Evolutionary conservation across 2,329 filamentous ascomycete species (phyloP).

Genomic region (Cercospora sesami): DNA sequence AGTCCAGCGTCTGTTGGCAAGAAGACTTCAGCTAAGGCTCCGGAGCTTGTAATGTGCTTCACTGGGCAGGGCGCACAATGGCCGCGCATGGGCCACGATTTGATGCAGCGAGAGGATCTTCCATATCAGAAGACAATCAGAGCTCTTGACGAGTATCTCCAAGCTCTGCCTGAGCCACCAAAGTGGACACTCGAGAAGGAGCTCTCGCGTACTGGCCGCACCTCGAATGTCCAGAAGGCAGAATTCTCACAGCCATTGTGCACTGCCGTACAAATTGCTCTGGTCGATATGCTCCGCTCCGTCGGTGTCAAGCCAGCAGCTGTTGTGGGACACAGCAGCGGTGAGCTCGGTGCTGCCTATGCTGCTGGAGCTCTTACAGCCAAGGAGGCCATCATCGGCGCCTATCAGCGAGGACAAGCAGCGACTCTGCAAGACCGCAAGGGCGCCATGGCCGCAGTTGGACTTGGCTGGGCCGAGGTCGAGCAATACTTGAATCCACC

Average conservation of each 20-base stretch:
- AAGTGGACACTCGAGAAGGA: neutral
- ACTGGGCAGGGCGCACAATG: neutral
- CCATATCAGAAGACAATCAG: neutral
- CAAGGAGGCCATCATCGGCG: neutral
- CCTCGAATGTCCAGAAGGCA: neutral
- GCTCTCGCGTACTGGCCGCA: neutral
- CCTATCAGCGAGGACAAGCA: neutral
- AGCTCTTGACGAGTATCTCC: neutral
- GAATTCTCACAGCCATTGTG: slow-evolving; percentile 15
- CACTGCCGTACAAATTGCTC: slow-evolving; percentile 22
- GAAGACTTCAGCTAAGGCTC: neutral
- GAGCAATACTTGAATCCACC: neutral
- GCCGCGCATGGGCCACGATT: neutral
- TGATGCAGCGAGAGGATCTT: neutral
- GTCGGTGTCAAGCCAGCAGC: neutral
- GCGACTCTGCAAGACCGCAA: neutral
- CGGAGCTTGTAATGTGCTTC: neutral
- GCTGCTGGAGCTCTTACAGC: neutral
- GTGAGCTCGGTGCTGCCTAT: neutral
- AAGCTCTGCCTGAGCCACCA: neutral
- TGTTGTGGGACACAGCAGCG: neutral
- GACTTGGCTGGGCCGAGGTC: neutral
- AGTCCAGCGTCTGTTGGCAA: neutral
- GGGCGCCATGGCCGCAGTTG: neutral
- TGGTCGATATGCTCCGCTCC: slow-evolving; percentile 10